Conservation (phyloP, 345 rosid genomes). For the Passiflora organensis region DNA sequence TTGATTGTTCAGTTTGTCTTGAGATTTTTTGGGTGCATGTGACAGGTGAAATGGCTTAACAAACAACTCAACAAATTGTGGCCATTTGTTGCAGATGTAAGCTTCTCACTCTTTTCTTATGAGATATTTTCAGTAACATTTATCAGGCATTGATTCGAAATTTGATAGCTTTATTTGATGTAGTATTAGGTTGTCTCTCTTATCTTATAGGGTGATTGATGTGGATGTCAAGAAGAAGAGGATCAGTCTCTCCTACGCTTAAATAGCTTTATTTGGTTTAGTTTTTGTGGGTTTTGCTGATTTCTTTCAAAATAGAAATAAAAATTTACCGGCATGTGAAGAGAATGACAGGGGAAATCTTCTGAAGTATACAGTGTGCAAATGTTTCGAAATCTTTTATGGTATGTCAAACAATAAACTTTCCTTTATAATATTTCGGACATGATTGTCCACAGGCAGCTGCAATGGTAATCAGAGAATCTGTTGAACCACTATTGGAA, state of each 20-base stretch:
- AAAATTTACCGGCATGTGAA: no score
- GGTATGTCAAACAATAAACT: background rate
- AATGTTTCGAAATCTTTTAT: background rate
- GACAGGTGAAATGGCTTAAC: constrained; percentile 99
- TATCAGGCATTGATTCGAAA: no score
- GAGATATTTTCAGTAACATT: background rate
- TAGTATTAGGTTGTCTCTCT: no score
- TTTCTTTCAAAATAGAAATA: background rate
- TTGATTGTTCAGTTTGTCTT: constrained; percentile 9
- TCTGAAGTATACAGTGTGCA: background rate
- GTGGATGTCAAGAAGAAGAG: no score
- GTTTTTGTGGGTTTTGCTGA: no score
- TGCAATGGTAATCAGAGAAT: constrained; percentile 76
- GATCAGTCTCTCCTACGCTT: background rate
- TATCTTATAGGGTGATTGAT: no score
- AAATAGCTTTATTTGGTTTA: no score
- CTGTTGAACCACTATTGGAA: constrained; percentile 96
- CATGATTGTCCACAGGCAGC: constrained; percentile 67
- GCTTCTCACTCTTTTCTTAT: constrained; percentile 19
- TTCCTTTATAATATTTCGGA: background rate
- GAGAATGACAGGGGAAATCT: background rate
- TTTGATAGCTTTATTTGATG: no score
- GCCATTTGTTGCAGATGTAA: constrained; percentile 95
- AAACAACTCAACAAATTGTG: constrained; percentile 86
- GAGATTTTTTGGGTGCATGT: constrained; percentile 11